Evolutionary conservation across 2,329 filamentous ascomycete genomes (phyloP), one percentile per base, ranked within the genome.

Genomic region (Ustulina deusta): DNA sequence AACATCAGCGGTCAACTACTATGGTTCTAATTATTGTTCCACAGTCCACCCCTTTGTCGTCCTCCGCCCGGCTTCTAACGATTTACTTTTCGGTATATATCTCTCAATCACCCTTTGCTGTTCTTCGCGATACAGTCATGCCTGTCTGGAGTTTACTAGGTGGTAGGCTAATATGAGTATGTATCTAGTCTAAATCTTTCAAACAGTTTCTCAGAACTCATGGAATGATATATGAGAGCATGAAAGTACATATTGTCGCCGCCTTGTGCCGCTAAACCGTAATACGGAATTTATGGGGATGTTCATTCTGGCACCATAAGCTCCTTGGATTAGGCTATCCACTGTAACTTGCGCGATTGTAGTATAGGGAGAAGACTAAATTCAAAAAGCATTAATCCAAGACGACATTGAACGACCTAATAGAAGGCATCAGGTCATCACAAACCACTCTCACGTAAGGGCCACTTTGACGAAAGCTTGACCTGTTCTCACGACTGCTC

Each of bases 401-500:
- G 13, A 38, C 15, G 34, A 42, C 3, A 15, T 25, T 27, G 36
- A 48, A 20, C n/a, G 17, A 32, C 13, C 55, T 48, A 54, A 17
- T 52, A 42, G n/a, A n/a, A n/a, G 22, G 13, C 13, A 46, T 46
- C 40, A 44, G 20, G 46, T 42, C 34, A 59, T 64, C 49, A 34
- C 7, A 44, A 44, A 52, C 29, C 15, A 38, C 49, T 49, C 61
- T 65, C 51, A 65, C 52, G 62, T 68, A 65, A 65, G 62, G 51
- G 17, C 17, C 13, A 27, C 36, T 20, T 29, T 38, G 46, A 13
- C 5, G 15, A 65, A 44, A 13, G 29, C n/a, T 51, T n/a, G 15
- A 22, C 27, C 25, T 25, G 29, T 32, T 22, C 34, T 34, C 36
- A n/a, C 56, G 13, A 54, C 42, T 59, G 55, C 36, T 36, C 11